Evolutionary conservation across 306 rosid species (phyloP), one percentile per base, ranked within the genome.

Genomic region (Phaseolus lunatus): DNA sequence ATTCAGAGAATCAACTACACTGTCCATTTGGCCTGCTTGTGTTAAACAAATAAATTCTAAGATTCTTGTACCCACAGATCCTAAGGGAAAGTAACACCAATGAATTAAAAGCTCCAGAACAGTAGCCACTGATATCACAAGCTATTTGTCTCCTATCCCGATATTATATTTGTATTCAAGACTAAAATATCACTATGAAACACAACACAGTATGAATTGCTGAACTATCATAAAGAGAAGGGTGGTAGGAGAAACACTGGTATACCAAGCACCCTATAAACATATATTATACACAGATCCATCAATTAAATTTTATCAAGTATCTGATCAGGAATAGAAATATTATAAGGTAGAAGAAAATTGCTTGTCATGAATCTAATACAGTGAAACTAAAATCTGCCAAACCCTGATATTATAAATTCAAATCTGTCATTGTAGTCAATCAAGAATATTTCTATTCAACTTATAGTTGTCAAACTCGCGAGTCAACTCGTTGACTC

Each of bases 1-100:
- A 49, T 86, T 84, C 44, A 90, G 76, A 57, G 97, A 84, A 62
- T 90, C 96, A 35, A 89, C 93, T 5, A 92, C 47, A 14, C 48
- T 78, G 81, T 92, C 97, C 97, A 92, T 92, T 48, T 58, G 33
- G 67, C 77, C 81, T 73, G 63, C 26, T 53, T 53, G 24, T 70
- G 20, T 63, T n/a, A 63, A 70, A 44, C 20, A 43, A n/a, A 7
- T 1, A 52, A 69, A 65, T 24, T 4, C 9, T 27, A 69, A 59
- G 50, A 47, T 68, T 81, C 14, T 31, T 44, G 66, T n/a, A 15
- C 14, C 58, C 9, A 44, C 16, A 70, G 10, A 70, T 58, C 37
- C 2, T 7, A 29, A 27, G 53, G 41, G 5, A 57, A 70, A 47
- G 7, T 5, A 37, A 79, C 66, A 50, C 31, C n/a, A 3, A 4